Base-by-base conservation (phyloP, 768 basidiomycete genomes). In the Clavulina sp. region DNA sequence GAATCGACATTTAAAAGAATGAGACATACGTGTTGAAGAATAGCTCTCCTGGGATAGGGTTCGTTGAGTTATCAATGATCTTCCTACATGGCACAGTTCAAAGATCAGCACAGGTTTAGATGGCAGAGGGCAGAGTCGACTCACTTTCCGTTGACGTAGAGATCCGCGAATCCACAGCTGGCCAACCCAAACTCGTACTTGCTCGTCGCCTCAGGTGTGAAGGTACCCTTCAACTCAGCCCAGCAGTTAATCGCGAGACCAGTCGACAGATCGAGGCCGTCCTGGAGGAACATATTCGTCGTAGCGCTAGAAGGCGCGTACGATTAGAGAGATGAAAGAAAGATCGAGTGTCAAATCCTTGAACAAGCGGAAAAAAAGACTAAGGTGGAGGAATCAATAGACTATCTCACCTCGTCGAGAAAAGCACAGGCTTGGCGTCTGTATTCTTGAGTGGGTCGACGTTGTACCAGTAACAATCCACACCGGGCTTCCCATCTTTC, bases 171-270 rank as follows among this genome's bases (percentile, higher is more conserved):
- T 13, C 43, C 43, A 24, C 9, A 9, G 43, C 13, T 9, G 9
- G 43, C 13, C 13, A 46, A 13, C 13, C 43, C 43, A 28, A 46
- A 46, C 26, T 46, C 43, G 43, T 46, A 46, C 43, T 46, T 28
- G 24, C 5, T 40, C 48, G 49, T n/a, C 54, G 58, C 49, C 55
- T 46, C 43, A 13, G 43, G 43, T 13, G 43, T 46, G 26, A 46
- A 46, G 9, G 13, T 46, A 9, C 43, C 43, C 9, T 9, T 46
- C 0, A 28, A 9, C 26, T 46, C 24, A 9, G 26, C 13, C 43
- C 43, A 46, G 24, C 26, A 46, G 26, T 24, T 16, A 13, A 28
- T 9, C 13, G 16, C 26, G 13, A 46, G 9, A 26, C 13, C 26
- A 16, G 13, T 24, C 9, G 43, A 26, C 9, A 24, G 43, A 1